A percentile compares a stretch with the other conserved stretches of the same genome.
These are phyloP conservation scores for Dactylorhiza incarnata DNA, from an alignment of 106 monocot genomes.

Conservation along the genomic window DNA sequence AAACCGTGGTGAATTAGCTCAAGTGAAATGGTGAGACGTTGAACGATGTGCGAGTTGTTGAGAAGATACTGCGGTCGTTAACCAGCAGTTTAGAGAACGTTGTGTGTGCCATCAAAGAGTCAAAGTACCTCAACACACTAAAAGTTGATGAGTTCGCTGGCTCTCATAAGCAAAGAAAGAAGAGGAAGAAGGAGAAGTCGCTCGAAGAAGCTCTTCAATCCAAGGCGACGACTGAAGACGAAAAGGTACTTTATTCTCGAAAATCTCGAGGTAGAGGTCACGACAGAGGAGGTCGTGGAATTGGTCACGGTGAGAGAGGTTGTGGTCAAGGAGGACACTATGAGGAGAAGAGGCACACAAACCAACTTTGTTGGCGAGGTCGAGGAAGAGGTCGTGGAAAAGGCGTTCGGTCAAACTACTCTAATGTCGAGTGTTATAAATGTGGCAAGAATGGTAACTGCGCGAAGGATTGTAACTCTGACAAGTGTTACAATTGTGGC, in stretches of 20 bases:
- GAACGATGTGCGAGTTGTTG: constrained; percentile 1
- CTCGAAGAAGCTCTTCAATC: constrained; percentile 7
- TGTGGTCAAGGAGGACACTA: not conserved
- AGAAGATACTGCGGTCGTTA: constrained; percentile 17
- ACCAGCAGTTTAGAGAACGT: constrained; percentile 19
- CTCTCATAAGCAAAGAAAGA: constrained; percentile 14
- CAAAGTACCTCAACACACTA: constrained; percentile 9
- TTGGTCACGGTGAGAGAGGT: constrained; percentile 13
- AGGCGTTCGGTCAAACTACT: not conserved
- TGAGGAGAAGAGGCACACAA: not conserved
- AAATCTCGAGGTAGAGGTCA: constrained; percentile 14
- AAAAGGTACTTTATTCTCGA: constrained; percentile 21
- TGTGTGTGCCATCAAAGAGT: constrained; percentile 14
- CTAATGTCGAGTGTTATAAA: not conserved
- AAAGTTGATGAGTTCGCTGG: constrained; percentile 13
- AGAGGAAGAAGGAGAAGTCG: constrained; percentile 13
- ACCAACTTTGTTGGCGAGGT: not conserved
- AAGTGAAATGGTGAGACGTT: constrained; percentile 3
- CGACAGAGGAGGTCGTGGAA: constrained; percentile 20
- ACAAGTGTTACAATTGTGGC: not conserved
- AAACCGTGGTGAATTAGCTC: constrained; percentile 14
- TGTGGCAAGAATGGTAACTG: not conserved
- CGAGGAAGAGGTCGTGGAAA: not conserved
- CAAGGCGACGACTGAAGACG: constrained; percentile 11
- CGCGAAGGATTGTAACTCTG: constrained; percentile 1